Evolutionary conservation across 257 asterid genomes (phyloP).

Genomic region (Solanum pimpinellifolium): DNA sequence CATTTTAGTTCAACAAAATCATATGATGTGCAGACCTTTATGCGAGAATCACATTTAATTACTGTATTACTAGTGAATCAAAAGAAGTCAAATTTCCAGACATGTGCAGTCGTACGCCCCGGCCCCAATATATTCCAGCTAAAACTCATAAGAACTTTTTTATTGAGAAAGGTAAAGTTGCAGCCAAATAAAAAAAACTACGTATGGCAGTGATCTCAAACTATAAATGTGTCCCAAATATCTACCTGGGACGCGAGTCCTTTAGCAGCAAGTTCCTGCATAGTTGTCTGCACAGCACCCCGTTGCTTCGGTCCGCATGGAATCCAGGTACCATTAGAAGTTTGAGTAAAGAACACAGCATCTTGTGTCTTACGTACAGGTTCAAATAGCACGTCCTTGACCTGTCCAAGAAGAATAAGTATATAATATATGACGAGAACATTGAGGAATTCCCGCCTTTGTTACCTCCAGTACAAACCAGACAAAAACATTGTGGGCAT

Average conservation of each 20-base stretch:
- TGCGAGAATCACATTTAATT: background rate
- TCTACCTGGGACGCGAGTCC: constrained; percentile 83
- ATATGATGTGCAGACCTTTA: background rate
- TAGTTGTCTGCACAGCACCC: constrained; percentile 70
- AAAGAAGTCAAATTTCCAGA: background rate
- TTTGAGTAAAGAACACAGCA: constrained; percentile 65
- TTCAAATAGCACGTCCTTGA: constrained; percentile 89
- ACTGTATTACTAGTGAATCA: background rate
- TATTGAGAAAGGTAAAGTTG: background rate
- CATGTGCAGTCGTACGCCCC: background rate
- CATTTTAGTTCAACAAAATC: background rate
- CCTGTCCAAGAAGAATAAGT: constrained; percentile 33
- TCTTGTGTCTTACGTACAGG: constrained; percentile 98
- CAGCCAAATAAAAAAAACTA: background rate
- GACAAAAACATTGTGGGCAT: background rate
- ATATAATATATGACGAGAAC: background rate
- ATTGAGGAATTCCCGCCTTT: background rate
- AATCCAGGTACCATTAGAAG: constrained; percentile 50
- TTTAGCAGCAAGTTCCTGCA: constrained; percentile 78
- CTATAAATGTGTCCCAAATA: background rate
- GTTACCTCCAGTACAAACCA: background rate
- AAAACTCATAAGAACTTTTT: background rate
- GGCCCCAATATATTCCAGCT: background rate
- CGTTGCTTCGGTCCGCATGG: constrained; percentile 94
- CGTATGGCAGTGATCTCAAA: background rate